A percentile compares a stretch with the other conserved stretches of the same genome.
These are phyloP conservation scores for Ogataea trehalophila DNA, from an alignment of 805 yeast genomes.

Conservation along the genomic window DNA sequence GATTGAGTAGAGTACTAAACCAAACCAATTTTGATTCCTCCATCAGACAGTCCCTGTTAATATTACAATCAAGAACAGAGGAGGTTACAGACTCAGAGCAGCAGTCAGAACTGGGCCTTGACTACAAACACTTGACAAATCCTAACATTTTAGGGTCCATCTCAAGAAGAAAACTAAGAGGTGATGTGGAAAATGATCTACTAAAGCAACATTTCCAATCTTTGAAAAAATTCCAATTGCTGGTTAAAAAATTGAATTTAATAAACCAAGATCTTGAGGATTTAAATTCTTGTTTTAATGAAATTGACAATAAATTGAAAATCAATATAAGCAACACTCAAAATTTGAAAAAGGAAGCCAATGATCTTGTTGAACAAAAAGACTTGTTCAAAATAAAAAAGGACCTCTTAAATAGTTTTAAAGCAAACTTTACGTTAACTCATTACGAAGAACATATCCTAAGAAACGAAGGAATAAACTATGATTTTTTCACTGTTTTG, in stretches of 20 bases:
- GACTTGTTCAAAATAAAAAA: conserved; percentile 43
- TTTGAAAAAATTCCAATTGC: conserved; percentile 40
- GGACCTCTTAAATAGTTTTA: conserved; percentile 46
- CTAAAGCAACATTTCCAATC: conserved; percentile 50
- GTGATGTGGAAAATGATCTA: conserved; percentile 56
- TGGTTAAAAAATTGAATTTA: conserved; percentile 35
- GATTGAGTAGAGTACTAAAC: conserved; percentile 48
- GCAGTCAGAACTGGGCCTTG: conserved; percentile 6
- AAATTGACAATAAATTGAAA: conserved; percentile 22
- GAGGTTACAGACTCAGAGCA: conserved; percentile 7
- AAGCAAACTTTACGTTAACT: conserved; percentile 58
- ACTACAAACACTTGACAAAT: conserved; percentile 35
- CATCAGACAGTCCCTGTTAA: conserved; percentile 26
- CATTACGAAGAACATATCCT: conserved; percentile 68
- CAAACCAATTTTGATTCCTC: conserved; percentile 37
- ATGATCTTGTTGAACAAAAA: conserved; percentile 28
- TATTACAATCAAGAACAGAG: conserved; percentile 26
- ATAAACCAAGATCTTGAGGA: conserved; percentile 27
- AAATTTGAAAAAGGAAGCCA: conserved; percentile 16
- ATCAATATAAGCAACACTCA: conserved; percentile 20
- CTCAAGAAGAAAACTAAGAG: conserved; percentile 54
- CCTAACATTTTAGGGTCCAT: conserved; percentile 53
- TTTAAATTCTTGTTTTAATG: conserved; percentile 21
- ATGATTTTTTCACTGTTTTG: conserved; percentile 53
- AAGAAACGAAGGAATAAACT: conserved; percentile 38